Percentiles rank a stretch among this genome's conserved stretches.
phyloP scores from a whole-genome alignment of 257 asterid genomes.

The Mentha longifolia region DNA sequence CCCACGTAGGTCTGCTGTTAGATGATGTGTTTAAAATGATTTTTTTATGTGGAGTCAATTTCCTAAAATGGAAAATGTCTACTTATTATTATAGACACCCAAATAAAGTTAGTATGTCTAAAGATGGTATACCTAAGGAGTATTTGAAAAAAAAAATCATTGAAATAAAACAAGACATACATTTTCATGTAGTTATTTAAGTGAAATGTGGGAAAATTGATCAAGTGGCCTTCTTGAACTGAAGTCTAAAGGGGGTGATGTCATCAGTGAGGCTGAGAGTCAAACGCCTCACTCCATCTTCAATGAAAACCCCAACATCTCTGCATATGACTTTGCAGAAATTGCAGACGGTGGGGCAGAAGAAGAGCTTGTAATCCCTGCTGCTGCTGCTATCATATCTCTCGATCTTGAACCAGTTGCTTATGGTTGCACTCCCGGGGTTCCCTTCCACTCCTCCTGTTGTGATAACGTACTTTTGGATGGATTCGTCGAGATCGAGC shows the following conservation, averaged over 20 bases:
- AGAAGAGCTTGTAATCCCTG: conserved; percentile 1
- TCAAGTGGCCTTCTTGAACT: conserved; percentile 36
- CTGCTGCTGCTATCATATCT: neutral
- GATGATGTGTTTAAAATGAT: too few relatives aligned
- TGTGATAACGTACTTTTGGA: conserved; percentile 35
- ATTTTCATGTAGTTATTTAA: too few relatives aligned
- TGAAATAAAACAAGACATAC: too few relatives aligned
- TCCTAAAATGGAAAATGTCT: too few relatives aligned
- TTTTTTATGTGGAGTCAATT: too few relatives aligned
- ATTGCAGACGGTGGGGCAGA: conserved; percentile 56
- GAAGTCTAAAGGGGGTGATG: conserved; percentile 30
- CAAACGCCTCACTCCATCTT: conserved; percentile 54
- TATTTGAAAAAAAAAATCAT: too few relatives aligned
- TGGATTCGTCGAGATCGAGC: conserved; percentile 39
- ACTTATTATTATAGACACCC: too few relatives aligned
- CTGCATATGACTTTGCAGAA: conserved; percentile 55
- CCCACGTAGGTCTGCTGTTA: too few relatives aligned
- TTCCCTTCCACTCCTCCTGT: conserved; percentile 57
- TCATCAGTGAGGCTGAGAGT: conserved; percentile 27
- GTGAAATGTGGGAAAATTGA: too few relatives aligned
- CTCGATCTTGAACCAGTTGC: conserved; percentile 41
- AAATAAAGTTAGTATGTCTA: too few relatives aligned
- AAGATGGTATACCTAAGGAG: too few relatives aligned
- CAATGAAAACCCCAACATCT: conserved; percentile 39
- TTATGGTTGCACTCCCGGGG: conserved; percentile 46